Percentiles rank a stretch among this genome's conserved stretches.
Conservation (phyloP, 2,329 filamentous ascomycete species). For the Colletotrichum tropicicola region DNA sequence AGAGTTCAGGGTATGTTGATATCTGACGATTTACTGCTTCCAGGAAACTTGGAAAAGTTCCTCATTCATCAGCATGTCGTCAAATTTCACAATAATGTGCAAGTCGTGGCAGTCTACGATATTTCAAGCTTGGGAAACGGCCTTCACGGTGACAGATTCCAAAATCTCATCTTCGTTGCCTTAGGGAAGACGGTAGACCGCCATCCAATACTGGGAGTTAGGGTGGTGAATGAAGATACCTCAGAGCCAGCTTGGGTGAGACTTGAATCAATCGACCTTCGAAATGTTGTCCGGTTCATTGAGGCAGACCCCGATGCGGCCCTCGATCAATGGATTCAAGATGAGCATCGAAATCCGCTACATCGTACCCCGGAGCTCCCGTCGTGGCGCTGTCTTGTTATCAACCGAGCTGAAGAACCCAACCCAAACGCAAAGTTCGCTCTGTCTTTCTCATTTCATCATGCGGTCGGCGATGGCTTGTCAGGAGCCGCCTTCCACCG, state of each 20-base stretch:
- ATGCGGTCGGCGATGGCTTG: neutral
- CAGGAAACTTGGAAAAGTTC: neutral
- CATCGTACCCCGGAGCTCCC: neutral
- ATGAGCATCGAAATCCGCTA: neutral
- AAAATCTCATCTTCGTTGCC: neutral
- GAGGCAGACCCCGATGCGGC: neutral
- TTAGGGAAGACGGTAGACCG: neutral
- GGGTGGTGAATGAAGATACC: neutral
- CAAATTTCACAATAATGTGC: neutral
- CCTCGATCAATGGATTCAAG: neutral
- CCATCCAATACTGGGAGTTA: neutral
- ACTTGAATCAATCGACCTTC: neutral
- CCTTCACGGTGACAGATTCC: neutral
- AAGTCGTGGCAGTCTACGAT: neutral
- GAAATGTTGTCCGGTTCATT: neutral
- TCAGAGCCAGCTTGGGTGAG: neutral
- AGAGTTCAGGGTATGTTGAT: no score
- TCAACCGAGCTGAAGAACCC: neutral
- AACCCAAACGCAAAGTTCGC: neutral
- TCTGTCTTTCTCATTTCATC: neutral
- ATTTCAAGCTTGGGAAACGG: neutral
- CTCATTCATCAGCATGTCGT: neutral
- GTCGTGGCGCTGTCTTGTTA: neutral
- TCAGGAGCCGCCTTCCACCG: neutral
- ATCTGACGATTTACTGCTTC: neutral